phyloP scores from a whole-genome alignment of 1,284 basidiomycete species.

The Pterulicium gracile region DNA sequence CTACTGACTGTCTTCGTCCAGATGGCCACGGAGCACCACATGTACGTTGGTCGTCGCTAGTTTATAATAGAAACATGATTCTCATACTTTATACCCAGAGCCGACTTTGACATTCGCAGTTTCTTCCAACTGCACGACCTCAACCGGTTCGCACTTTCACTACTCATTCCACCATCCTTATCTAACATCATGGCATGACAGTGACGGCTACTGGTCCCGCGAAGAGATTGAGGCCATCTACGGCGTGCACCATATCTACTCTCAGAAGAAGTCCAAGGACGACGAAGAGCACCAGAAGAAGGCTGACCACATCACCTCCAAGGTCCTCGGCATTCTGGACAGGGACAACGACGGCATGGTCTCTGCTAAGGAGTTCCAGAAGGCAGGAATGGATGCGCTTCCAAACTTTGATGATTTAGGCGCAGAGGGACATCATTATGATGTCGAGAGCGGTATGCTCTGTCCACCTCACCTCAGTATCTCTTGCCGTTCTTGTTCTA shows the following conservation, averaged over 20 bases:
- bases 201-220: slow-evolving; percentile 65
- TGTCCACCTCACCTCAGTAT: slow-evolving; percentile 3
- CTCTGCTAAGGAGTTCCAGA: slow-evolving; percentile 71
- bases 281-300: slow-evolving; percentile 78
- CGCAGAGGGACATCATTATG: slow-evolving; percentile 88
- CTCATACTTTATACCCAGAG: slow-evolving; percentile 29
- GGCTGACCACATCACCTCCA: slow-evolving; percentile 71
- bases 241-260: slow-evolving; percentile 92
- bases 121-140: slow-evolving; percentile 91
- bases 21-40: slow-evolving; percentile 83
- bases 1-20: slow-evolving; percentile 21
- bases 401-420: slow-evolving; percentile 87
- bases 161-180: slow-evolving; percentile 3
- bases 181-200: slow-evolving; percentile 19
- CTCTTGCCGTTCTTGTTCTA: background rate
- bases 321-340: slow-evolving; percentile 72
- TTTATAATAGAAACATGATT: background rate
- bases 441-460: slow-evolving; percentile 72
- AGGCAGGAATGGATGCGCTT: slow-evolving; percentile 67
- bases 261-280: slow-evolving; percentile 78
- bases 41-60: slow-evolving; percentile 32
- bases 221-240: slow-evolving; percentile 87
- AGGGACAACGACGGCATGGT: slow-evolving; percentile 72
- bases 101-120: slow-evolving; percentile 66
- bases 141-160: slow-evolving; percentile 50